Percentiles rank a stretch among this genome's conserved stretches.
phyloP scores from a whole-genome alignment of 257 asterid genomes.

The Anisodus tanguticus region DNA sequence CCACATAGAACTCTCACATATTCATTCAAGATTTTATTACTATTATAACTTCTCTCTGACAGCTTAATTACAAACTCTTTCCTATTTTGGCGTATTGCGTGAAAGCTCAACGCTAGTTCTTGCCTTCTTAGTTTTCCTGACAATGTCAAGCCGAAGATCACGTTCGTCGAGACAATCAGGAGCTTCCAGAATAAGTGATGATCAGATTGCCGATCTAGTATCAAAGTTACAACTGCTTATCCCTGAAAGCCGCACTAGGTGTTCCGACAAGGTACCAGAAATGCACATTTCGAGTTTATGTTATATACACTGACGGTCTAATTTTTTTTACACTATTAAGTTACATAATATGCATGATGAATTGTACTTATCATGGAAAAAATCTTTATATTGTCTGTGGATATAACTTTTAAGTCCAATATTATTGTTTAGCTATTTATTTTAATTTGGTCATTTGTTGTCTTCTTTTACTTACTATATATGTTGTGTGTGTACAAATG shows the following conservation, averaged over 20 bases:
- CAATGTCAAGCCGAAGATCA: slow-evolving; percentile 89
- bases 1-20: background rate
- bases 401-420: background rate
- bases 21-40: background rate
- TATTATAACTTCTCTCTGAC: slow-evolving; percentile 10
- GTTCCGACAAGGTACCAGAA: slow-evolving; percentile 67
- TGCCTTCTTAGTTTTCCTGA: background rate
- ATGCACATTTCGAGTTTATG: background rate
- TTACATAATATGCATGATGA: background rate
- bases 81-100: background rate
- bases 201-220: slow-evolving; percentile 86
- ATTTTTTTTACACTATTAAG: no score
- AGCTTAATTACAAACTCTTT: background rate
- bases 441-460: background rate
- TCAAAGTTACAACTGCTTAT: slow-evolving; percentile 76
- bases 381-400: background rate
- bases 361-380: background rate
- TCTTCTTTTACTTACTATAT: background rate
- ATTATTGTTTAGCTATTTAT: background rate
- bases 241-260: slow-evolving; percentile 74
- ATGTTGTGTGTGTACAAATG: background rate
- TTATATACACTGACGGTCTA: background rate
- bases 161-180: slow-evolving; percentile 82
- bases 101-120: background rate
- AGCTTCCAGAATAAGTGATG: slow-evolving; percentile 68